phyloP scores from a whole-genome alignment of 1,284 basidiomycete species.

The Fistulinella staudtii region DNA sequence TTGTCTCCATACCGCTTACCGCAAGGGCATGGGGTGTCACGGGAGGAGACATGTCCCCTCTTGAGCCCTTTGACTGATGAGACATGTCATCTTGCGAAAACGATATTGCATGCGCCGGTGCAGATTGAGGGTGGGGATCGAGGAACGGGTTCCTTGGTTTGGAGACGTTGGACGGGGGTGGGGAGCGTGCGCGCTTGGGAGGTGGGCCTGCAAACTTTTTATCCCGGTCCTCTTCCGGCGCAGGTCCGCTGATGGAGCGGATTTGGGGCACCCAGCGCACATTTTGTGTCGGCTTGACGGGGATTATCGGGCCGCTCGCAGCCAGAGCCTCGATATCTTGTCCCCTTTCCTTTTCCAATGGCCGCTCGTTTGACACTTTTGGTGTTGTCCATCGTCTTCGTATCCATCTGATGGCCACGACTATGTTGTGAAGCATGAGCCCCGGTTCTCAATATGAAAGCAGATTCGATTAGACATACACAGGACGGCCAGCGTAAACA shows the following conservation, averaged over 20 bases:
- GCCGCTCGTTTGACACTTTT: slow-evolving; percentile 4
- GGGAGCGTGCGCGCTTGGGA: slow-evolving; percentile 23
- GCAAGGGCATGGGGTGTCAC: slow-evolving; percentile 27
- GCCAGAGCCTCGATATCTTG: slow-evolving; percentile 20
- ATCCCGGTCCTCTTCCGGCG: background rate
- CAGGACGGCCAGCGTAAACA: slow-evolving; percentile 17
- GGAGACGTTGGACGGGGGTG: slow-evolving; percentile 10
- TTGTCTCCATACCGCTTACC: slow-evolving; percentile 28
- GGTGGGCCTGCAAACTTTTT: slow-evolving; percentile 1
- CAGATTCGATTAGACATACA: slow-evolving; percentile 22
- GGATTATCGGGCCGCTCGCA: slow-evolving; percentile 15
- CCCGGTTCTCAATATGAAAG: too few relatives aligned
- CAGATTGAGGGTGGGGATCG: slow-evolving; percentile 17
- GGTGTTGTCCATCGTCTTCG: slow-evolving; percentile 7
- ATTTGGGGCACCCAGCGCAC: slow-evolving; percentile 44
- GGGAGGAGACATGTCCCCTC: slow-evolving; percentile 6
- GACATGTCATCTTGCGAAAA: slow-evolving; percentile 3
- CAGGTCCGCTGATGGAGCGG: slow-evolving; percentile 26
- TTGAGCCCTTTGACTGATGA: background rate
- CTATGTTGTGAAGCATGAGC: slow-evolving; percentile 10
- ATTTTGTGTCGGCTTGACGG: slow-evolving; percentile 23
- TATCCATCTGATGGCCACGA: slow-evolving; percentile 5
- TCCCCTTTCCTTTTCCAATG: slow-evolving; percentile 1
- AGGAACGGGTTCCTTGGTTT: slow-evolving; percentile 5
- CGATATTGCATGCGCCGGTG: slow-evolving; percentile 11